Conservation (phyloP, 176 grass and related monocot genomes). For the Pontederia crassipes region DNA sequence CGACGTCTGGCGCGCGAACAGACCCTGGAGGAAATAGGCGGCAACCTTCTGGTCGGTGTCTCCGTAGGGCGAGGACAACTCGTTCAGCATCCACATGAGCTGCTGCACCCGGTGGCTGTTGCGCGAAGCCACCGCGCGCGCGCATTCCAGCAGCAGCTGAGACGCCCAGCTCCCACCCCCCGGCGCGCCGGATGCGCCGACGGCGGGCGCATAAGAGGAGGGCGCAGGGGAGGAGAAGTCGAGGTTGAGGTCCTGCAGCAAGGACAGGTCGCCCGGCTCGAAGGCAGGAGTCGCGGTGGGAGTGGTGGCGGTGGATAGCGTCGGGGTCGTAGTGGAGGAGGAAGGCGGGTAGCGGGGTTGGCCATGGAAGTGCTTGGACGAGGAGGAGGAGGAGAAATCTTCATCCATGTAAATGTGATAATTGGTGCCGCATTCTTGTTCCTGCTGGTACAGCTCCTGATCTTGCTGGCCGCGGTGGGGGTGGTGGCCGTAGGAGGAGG, state of each 20-base stretch:
- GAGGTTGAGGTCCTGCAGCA: constrained; percentile 88
- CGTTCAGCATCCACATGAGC: constrained; percentile 99
- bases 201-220: constrained; percentile 45
- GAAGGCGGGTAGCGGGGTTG: constrained; percentile 30
- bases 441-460: no score
- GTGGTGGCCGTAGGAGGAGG: no score
- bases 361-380: constrained; percentile 54
- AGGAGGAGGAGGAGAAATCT: constrained; percentile 98
- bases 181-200: neutral
- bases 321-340: constrained; percentile 2
- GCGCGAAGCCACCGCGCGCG: constrained; percentile 60
- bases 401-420: constrained; percentile 97
- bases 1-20: constrained; percentile 80
- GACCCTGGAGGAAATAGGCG: constrained; percentile 81
- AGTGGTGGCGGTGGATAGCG: constrained; percentile 25
- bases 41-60: constrained; percentile 93
- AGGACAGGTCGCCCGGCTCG: constrained; percentile 69
- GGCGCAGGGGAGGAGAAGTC: constrained; percentile 70
- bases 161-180: constrained; percentile 47
- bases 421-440: constrained; percentile 90
- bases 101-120: constrained; percentile 93
- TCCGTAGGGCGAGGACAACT: constrained; percentile 89
- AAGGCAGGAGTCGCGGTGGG: constrained; percentile 64
- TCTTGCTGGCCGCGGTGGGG: no score
- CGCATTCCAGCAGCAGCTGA: constrained; percentile 83